These are phyloP conservation scores for Auricularia sp. DNA, from an alignment of 768 basidiomycete species.

Conservation along the genomic window DNA sequence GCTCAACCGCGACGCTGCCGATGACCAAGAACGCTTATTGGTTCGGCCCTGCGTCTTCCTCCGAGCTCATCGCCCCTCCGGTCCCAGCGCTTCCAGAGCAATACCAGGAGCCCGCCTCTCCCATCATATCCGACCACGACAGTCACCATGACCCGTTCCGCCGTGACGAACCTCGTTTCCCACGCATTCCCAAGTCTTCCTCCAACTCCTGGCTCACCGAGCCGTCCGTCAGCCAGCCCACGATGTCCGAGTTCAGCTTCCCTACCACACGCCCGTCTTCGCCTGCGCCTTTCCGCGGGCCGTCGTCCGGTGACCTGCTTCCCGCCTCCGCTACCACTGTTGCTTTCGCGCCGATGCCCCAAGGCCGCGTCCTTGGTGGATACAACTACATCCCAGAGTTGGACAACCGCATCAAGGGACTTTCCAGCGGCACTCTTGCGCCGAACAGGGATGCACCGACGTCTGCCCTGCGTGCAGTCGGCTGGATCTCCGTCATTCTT, in stretches of 20 bases:
- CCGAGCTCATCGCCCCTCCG: conserved; percentile 42
- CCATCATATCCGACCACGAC: conserved; percentile 28
- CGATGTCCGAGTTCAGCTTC: conserved; percentile 61
- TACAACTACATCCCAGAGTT: conserved; percentile 50
- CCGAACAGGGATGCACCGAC: conserved; percentile 44
- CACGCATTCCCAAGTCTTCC: conserved; percentile 44
- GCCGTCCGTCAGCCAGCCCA: conserved; percentile 44
- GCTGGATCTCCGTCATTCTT: conserved; percentile 63
- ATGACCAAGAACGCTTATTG: conserved; percentile 48
- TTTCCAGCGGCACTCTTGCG: conserved; percentile 34
- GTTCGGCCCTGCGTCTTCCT: conserved; percentile 42
- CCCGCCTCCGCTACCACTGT: conserved; percentile 18
- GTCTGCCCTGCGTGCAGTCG: conserved; percentile 42
- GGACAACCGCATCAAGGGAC: conserved; percentile 35
- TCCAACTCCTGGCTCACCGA: conserved; percentile 71
- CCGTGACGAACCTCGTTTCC: conserved; percentile 36
- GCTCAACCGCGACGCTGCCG: conserved; percentile 25
- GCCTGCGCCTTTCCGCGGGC: conserved; percentile 15
- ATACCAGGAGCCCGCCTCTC: conserved; percentile 38
- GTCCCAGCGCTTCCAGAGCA: conserved; percentile 46
- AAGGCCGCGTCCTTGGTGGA: conserved; percentile 56
- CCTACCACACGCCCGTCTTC: conserved; percentile 28
- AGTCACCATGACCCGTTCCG: conserved; percentile 58
- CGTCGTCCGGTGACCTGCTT: conserved; percentile 24
- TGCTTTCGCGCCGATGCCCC: conserved; percentile 37